Conservation (phyloP, 768 basidiomycete species). For the Wakefieldia striispora region DNA sequence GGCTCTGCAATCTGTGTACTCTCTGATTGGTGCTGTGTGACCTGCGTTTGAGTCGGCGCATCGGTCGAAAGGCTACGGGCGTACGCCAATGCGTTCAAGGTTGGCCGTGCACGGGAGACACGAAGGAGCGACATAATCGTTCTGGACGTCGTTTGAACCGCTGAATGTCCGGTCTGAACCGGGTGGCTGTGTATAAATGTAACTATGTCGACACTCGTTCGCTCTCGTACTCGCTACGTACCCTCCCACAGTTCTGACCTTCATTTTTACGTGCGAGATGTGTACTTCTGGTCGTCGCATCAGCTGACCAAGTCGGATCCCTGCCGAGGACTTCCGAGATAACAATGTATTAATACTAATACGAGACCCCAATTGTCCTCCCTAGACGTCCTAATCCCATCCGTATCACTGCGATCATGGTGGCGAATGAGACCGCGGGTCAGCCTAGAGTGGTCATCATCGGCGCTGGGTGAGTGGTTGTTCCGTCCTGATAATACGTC, state of each 20-base stretch:
- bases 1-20: conserved; percentile 42
- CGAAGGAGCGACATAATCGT: conserved; percentile 63
- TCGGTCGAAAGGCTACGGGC: conserved; percentile 22
- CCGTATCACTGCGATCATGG: neutral
- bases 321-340: neutral
- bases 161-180: conserved; percentile 4
- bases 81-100: conserved; percentile 12
- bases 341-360: neutral
- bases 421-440: neutral
- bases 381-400: neutral
- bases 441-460: conserved; percentile 19
- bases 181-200: conserved; percentile 21
- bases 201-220: neutral
- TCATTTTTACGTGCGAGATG: too few relatives aligned
- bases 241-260: too few relatives aligned
- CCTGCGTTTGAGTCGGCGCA: conserved; percentile 20
- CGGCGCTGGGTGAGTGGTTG: conserved; percentile 20
- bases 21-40: conserved; percentile 18
- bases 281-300: too few relatives aligned
- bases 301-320: too few relatives aligned
- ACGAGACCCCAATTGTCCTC: neutral
- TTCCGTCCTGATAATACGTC: neutral
- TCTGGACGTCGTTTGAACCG: neutral
- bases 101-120: conserved; percentile 33
- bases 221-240: neutral